Percentiles rank a stretch among this genome's conserved stretches.
phyloP scores from a whole-genome alignment of 257 asterid genomes.

The Nyctanthes arbortristis region DNA sequence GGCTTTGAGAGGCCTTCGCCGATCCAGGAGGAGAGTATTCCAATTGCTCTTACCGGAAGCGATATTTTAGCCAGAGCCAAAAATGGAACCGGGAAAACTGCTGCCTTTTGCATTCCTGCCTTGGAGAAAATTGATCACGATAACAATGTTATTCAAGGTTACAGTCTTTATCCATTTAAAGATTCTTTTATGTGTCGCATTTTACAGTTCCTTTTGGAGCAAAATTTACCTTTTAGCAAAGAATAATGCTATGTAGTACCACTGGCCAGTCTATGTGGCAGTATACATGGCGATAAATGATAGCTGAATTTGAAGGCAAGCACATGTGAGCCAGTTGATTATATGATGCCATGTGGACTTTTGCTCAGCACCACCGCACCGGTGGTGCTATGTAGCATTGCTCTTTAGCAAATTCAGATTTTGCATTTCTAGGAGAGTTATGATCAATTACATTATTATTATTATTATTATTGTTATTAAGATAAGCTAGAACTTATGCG shows the following conservation, averaged over 20 bases:
- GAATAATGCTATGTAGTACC: no score
- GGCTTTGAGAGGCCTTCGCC: constrained; percentile 43
- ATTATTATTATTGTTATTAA: no score
- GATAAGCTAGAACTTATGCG: not conserved
- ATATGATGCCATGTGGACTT: no score
- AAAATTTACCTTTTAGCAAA: not conserved
- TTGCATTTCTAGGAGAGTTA: constrained; percentile 10
- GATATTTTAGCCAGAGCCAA: constrained; percentile 40
- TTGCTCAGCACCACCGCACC: no score
- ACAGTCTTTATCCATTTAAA: not conserved
- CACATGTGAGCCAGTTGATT: no score
- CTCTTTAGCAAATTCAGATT: not conserved
- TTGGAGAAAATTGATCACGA: constrained; percentile 36
- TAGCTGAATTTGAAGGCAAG: no score
- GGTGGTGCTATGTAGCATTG: no score
- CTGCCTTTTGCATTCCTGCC: constrained; percentile 41
- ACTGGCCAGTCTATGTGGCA: no score
- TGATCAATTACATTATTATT: not conserved
- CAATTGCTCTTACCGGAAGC: constrained; percentile 36
- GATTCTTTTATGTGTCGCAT: not conserved
- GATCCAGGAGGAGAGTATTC: constrained; percentile 40
- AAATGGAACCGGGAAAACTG: constrained; percentile 40
- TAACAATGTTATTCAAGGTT: constrained; percentile 38
- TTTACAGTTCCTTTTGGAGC: not conserved
- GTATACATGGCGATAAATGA: no score